Percentiles rank a stretch among this genome's conserved stretches.
Conservation (phyloP, 2,329 filamentous ascomycete species). For the Trichoderma sp. region DNA sequence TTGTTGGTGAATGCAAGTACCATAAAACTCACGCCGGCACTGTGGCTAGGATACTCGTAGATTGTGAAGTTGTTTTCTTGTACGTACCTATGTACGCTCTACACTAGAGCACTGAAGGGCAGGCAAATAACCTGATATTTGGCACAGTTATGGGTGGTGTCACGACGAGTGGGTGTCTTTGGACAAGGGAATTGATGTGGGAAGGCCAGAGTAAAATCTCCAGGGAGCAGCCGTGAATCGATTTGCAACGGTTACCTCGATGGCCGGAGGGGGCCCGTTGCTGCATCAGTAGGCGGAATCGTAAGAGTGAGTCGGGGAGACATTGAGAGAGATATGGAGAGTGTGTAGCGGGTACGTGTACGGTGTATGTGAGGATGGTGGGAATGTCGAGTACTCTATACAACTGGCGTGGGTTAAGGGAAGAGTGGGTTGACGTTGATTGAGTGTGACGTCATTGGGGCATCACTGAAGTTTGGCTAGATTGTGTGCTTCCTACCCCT, state of each 20-base stretch:
- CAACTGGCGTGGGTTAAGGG: not conserved
- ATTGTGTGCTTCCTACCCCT: not conserved
- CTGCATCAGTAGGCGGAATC: slow-evolving; percentile 1
- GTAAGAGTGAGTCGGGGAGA: not conserved
- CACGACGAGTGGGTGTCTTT: not conserved
- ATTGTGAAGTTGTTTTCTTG: not conserved
- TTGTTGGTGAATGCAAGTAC: not conserved
- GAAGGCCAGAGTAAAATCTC: slow-evolving; percentile 16
- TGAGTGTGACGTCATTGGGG: slow-evolving; percentile 6
- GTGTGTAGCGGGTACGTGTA: not conserved
- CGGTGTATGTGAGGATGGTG: not conserved
- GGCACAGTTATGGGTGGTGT: not conserved
- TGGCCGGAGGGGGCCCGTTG: slow-evolving; percentile 15
- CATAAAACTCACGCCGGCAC: not conserved
- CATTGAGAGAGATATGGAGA: not conserved
- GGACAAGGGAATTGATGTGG: not conserved
- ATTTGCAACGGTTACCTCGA: slow-evolving; percentile 19
- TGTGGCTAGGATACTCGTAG: not conserved
- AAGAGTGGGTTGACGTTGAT: not conserved
- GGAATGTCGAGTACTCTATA: not conserved
- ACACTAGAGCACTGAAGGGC: not conserved
- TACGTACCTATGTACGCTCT: too few relatives aligned
- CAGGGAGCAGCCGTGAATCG: slow-evolving; percentile 7
- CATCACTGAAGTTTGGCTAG: not conserved
- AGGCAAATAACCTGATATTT: not conserved